Conservation (phyloP, 306 rosid genomes). For the Rosa rugosa region DNA sequence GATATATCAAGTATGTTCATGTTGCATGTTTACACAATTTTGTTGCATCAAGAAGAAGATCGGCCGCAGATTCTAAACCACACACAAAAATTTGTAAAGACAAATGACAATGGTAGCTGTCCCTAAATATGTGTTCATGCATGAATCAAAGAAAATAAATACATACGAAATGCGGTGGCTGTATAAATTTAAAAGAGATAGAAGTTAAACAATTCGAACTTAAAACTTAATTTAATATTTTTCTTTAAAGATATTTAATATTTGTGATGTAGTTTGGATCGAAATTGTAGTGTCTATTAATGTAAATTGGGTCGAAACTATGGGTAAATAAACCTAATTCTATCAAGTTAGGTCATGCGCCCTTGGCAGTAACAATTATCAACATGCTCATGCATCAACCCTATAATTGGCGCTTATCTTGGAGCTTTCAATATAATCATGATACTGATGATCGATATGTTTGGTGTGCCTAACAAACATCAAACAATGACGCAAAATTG, state of each 20-base stretch:
- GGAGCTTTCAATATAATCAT: background rate
- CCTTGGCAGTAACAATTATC: background rate
- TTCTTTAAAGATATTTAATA: no score
- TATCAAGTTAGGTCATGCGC: background rate
- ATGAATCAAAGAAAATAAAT: background rate
- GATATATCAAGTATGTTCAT: background rate
- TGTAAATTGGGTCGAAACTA: background rate
- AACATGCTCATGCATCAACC: background rate
- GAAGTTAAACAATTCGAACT: no score
- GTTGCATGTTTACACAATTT: background rate
- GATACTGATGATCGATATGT: background rate
- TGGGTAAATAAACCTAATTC: background rate
- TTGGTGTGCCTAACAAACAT: slow-evolving; percentile 8
- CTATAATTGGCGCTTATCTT: background rate
- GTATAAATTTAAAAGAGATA: no score
- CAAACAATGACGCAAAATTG: background rate
- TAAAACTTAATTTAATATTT: no score
- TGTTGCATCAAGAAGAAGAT: background rate
- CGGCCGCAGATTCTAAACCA: background rate
- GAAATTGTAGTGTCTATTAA: no score
- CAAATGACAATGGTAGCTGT: background rate
- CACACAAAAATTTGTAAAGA: background rate
- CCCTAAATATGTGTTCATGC: background rate
- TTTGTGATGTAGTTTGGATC: background rate
- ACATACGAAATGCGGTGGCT: background rate